phyloP scores from a whole-genome alignment of 768 basidiomycete genomes.

The Lenzites betulinus region DNA sequence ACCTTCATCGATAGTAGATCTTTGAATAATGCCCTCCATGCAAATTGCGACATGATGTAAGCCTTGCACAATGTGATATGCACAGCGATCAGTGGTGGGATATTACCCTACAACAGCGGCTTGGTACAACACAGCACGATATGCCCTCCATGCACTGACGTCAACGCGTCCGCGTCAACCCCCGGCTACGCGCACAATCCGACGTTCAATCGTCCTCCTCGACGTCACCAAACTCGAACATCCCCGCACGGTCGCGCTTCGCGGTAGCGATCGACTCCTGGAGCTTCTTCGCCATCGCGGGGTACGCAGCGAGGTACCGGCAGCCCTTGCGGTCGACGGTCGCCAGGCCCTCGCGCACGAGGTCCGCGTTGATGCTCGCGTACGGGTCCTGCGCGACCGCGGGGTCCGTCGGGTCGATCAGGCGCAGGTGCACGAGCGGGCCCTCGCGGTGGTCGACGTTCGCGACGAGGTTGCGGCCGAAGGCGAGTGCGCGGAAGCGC shows the following conservation, averaged over 20 bases:
- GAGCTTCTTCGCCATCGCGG: conserved; percentile 65
- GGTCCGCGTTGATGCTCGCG: conserved; percentile 84
- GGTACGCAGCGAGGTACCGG: conserved; percentile 71
- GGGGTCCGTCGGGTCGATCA: conserved; percentile 87
- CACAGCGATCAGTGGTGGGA: conserved; percentile 1
- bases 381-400: conserved; percentile 64
- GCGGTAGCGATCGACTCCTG: conserved; percentile 62
- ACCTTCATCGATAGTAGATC: too few relatives aligned
- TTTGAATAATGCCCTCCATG: not conserved
- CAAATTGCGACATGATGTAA: not conserved
- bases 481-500: conserved; percentile 82
- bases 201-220: conserved; percentile 68
- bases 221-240: conserved; percentile 92
- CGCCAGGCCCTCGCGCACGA: conserved; percentile 87
- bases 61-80: not conserved
- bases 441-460: conserved; percentile 90
- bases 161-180: too few relatives aligned
- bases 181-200: too few relatives aligned
- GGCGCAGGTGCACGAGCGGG: conserved; percentile 76
- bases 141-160: too few relatives aligned
- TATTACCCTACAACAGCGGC: conserved; percentile 5
- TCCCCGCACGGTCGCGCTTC: conserved; percentile 74
- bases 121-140: not conserved
- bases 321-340: conserved; percentile 76
- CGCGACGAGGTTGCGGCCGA: conserved; percentile 96